Percentiles rank a stretch among this genome's conserved stretches.
phyloP scores from a whole-genome alignment of 768 basidiomycete species.

The Podaxis mareebaensis region DNA sequence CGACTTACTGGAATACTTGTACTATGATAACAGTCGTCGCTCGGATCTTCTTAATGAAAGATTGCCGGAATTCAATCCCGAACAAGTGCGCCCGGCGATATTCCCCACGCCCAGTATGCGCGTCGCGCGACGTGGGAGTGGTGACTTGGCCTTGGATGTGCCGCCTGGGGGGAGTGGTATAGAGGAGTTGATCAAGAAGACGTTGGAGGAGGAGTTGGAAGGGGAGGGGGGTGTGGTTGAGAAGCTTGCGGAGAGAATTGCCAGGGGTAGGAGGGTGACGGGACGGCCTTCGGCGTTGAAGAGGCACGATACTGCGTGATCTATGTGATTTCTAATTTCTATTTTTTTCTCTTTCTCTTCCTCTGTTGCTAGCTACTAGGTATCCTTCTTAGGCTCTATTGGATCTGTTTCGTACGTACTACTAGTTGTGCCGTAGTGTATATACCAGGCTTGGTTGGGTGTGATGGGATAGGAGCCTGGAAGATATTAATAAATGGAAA shows the following conservation, averaged over 20 bases:
- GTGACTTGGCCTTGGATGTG: slow-evolving; percentile 32
- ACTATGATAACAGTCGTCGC: slow-evolving; percentile 50
- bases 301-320: slow-evolving; percentile 53
- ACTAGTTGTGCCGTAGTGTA: not conserved
- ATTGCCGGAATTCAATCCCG: slow-evolving; percentile 56
- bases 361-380: no score
- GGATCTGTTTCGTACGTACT: no score
- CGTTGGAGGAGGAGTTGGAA: slow-evolving; percentile 56
- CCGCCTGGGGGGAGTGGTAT: slow-evolving; percentile 41
- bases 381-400: no score
- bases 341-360: not conserved
- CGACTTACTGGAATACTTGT: slow-evolving; percentile 1
- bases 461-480: not conserved
- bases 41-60: slow-evolving; percentile 77
- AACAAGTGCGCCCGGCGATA: slow-evolving; percentile 32
- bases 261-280: slow-evolving; percentile 46
- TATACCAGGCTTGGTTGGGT: not conserved
- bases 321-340: not conserved
- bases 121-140: slow-evolving; percentile 32
- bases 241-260: slow-evolving; percentile 55
- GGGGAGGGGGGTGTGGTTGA: slow-evolving; percentile 38
- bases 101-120: slow-evolving; percentile 67
- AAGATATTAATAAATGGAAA: slow-evolving; percentile 3
- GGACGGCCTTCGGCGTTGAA: slow-evolving; percentile 56
- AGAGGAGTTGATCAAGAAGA: slow-evolving; percentile 65